Conservation (phyloP, 1,284 basidiomycete species). For the Ceratobasidium sp. region DNA sequence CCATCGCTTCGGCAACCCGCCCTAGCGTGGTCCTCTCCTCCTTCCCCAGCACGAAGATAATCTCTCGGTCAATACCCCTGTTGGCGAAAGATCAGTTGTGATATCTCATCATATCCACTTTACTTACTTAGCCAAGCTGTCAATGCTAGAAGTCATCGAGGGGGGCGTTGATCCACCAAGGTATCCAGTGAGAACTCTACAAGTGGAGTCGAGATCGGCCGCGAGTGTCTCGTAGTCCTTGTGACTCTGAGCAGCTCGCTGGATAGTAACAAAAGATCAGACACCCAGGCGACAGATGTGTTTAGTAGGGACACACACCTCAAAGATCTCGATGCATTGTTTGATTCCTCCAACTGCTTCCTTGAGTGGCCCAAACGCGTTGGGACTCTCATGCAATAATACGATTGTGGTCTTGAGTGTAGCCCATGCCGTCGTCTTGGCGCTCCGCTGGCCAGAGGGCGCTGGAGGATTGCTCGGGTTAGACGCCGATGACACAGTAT, state of each 20-base stretch:
- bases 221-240: not conserved
- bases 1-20: not conserved
- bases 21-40: not conserved
- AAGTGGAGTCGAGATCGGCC: not conserved
- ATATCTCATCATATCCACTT: too few relatives aligned
- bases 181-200: not conserved
- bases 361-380: constrained; percentile 2
- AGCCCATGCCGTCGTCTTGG: too few relatives aligned
- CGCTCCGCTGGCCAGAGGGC: too few relatives aligned
- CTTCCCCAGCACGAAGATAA: not conserved
- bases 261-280: not conserved
- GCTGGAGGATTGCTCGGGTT: too few relatives aligned
- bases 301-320: not conserved
- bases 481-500: too few relatives aligned
- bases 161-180: not conserved
- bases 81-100: not conserved
- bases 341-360: not conserved
- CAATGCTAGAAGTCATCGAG: not conserved
- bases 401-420: not conserved
- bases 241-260: not conserved
- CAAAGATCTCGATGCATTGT: constrained; percentile 2
- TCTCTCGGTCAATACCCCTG: not conserved
- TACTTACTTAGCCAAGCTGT: constrained; percentile 2
- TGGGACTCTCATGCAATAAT: not conserved
- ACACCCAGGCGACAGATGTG: too few relatives aligned